Evolutionary conservation across 1,284 basidiomycete species (phyloP), one percentile per base, ranked within the genome.

Genomic region (Ustilago esculenta): DNA sequence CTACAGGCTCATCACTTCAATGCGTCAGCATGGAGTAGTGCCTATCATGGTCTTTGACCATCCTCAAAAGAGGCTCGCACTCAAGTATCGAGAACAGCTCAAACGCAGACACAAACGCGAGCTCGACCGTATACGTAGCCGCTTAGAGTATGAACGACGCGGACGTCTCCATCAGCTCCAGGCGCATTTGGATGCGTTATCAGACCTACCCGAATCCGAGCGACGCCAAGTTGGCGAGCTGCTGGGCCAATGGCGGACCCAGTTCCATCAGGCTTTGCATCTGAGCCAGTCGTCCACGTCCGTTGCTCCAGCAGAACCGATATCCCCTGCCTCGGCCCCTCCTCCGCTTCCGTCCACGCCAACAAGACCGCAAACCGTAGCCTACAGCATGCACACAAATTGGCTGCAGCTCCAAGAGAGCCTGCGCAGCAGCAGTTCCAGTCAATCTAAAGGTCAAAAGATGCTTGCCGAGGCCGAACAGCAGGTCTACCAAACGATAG

Each of bases 11-110:
- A 50, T 77, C 40, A 54, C 42, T 6, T 52, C 70, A n/a, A 44
- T 79, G 12, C 63, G 65, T 8, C 58, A 65, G 18, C 32, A 68
- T 42, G 54, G 58, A 24, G 51, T 76, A 14, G 32, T 57, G 4
- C 73, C 76, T 1, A 56, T 79, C 32, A 74, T 79, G 70, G 67
- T 79, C 11, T 79, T 79, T 33, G 76, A 79, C 47, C 67, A 77
- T 23, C 71, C 73, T 1, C 59, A 63, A 18, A 66, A 73, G 37
- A 41, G 75, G 17, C 45, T 77, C 7, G 53, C 71, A 4, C 51
- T 61, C 24, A 77, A 77, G 49, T 48, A 55, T 17, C 56, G 75
- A 21, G 75, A 77, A 49, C 66, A 73, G 41, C 41, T 47, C 29
- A 76, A 69, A 35, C 43, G 71, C 23, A 65, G 45, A 29, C 59